Base-by-base conservation (phyloP, 768 basidiomycete genomes). In the Mycena venus region DNA sequence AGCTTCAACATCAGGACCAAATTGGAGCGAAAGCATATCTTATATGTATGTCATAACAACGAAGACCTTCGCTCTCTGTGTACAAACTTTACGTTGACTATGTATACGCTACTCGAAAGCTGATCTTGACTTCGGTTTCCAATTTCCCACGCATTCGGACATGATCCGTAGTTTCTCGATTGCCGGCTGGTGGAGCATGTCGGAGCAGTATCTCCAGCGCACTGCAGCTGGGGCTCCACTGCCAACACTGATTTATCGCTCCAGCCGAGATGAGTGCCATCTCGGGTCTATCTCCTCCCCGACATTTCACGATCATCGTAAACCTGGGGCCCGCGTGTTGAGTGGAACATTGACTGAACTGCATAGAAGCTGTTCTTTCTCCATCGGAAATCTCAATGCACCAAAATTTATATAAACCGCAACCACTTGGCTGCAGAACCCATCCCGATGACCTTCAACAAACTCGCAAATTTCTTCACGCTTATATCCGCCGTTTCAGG, bases 281-380 rank as follows among this genome's bases (percentile, higher is more conserved):
- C 58, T 59, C 58, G 58, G 58, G 32, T 59, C 19, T n/a, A 34
- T 15, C n/a, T 31, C 42, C 38, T 38, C 60, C 27, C 38, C 60
- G 61, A 29, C 61, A 44, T 42, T 40, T 60, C n/a, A 27, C 44
- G 38, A 36, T 36, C 60, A 62, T 42, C 23, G 38, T 25, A 44
- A 62, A 62, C 44, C 60, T 40, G 23, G 60, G 58, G 36, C 59
- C n/a, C 59, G n/a, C n/a, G n/a, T n/a, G n/a, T 60, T 58, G 58
- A 59, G 60, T 62, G 58, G 38, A 23, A 59, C 58, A n/a, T n/a
- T n/a, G n/a, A 34, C 60, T 42, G 14, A 40, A 62, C 40, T 23
- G 60, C 38, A 62, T 62, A 7, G 25, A 25, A 38, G 40, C 59
- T 27, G 59, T 60, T 60, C 38, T 60, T 60, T 60, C 59, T 36